Percentiles rank a stretch among this genome's conserved stretches.
These are phyloP conservation scores for Calocybe gangraenosa DNA, from an alignment of 768 basidiomycete species.

Conservation along the genomic window DNA sequence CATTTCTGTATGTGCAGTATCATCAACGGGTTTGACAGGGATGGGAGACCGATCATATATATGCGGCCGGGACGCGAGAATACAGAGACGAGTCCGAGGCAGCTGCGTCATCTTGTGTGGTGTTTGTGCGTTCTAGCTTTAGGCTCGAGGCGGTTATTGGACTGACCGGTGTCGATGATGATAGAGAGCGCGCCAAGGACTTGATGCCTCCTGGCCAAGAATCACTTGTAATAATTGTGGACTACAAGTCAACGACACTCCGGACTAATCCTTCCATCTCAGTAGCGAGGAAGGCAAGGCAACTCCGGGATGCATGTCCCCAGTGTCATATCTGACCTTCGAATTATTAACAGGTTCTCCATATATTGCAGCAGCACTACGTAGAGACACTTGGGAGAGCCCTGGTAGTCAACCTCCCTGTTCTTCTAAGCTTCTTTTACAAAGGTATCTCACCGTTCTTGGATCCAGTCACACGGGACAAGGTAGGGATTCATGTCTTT, in stretches of 20 bases:
- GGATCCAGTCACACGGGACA: constrained; percentile 85
- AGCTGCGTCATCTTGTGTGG: constrained; percentile 84
- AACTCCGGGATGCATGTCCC: too few relatives aligned
- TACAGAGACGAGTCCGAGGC: constrained; percentile 70
- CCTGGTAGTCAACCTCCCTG: constrained; percentile 77
- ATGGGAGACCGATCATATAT: constrained; percentile 85
- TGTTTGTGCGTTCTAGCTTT: constrained; percentile 56
- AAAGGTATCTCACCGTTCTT: constrained; percentile 84
- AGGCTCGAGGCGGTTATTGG: background rate
- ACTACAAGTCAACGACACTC: constrained; percentile 80
- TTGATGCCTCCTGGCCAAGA: constrained; percentile 85
- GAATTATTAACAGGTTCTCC: constrained; percentile 48
- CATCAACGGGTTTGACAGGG: constrained; percentile 79
- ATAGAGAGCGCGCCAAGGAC: constrained; percentile 84
- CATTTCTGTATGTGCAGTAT: constrained; percentile 39
- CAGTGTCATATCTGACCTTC: background rate
- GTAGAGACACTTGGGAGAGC: constrained; percentile 85
- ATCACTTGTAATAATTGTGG: constrained; percentile 77
- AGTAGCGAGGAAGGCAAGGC: constrained; percentile 61
- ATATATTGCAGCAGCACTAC: constrained; percentile 85
- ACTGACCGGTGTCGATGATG: background rate
- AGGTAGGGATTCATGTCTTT: constrained; percentile 39
- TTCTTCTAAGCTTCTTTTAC: constrained; percentile 70
- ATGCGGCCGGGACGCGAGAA: constrained; percentile 88
- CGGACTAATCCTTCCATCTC: constrained; percentile 83